Conservation (phyloP, 345 rosid species). For the Combretum micranthum region DNA sequence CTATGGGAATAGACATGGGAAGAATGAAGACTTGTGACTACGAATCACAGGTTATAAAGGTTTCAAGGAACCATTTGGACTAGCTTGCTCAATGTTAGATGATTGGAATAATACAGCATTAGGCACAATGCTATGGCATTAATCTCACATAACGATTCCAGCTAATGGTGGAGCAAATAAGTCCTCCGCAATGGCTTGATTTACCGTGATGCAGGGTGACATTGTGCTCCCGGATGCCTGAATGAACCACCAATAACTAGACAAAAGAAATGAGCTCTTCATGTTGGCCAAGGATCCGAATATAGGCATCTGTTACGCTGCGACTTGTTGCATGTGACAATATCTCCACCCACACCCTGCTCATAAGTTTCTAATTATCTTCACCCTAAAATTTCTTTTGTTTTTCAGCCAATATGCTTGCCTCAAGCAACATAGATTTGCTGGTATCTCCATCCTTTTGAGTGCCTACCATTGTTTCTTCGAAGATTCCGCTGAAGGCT, state of each 20-base stretch:
- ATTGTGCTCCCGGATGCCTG: conserved; percentile 39
- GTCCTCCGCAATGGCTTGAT: conserved; percentile 49
- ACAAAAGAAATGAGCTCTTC: conserved; percentile 54
- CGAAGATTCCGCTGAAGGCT: not conserved
- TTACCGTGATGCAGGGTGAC: conserved; percentile 46
- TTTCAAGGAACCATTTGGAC: no score
- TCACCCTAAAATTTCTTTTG: conserved; percentile 5
- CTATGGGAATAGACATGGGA: no score
- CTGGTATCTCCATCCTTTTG: conserved; percentile 52
- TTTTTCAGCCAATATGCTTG: conserved; percentile 45
- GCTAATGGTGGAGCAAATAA: conserved; percentile 12
- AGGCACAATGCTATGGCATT: no score
- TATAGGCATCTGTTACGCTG: conserved; percentile 42
- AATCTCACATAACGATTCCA: no score
- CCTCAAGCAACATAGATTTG: conserved; percentile 56
- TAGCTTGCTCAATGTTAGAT: no score
- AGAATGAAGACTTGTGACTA: no score
- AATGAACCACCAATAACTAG: conserved; percentile 72
- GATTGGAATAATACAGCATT: no score
- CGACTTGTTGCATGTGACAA: conserved; percentile 48
- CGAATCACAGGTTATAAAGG: no score
- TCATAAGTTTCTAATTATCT: conserved; percentile 40
- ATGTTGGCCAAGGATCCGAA: conserved; percentile 51
- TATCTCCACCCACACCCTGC: conserved; percentile 64
- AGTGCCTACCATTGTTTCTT: conserved; percentile 19